Evolutionary conservation across 192 early-diverging fungal genomes (phyloP), one percentile per base, ranked within the genome.

Genomic region (Kickxella alabastrina): DNA sequence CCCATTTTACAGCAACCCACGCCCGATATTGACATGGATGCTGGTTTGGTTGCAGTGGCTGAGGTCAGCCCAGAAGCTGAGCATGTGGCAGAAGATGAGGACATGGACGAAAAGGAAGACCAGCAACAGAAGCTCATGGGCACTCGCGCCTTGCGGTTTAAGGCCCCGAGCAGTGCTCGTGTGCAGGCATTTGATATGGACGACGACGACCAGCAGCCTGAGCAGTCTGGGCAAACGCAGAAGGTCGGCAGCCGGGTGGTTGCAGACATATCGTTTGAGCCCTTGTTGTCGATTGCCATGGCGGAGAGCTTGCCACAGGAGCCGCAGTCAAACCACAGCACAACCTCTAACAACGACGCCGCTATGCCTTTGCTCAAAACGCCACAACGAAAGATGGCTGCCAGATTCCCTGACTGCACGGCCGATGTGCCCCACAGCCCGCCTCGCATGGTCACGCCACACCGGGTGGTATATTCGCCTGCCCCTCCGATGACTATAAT

Each of bases 401-500:
- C n/a, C n/a, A n/a, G n/a, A n/a, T n/a, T n/a, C n/a, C n/a, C n/a
- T n/a, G n/a, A n/a, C n/a, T n/a, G n/a, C n/a, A n/a, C n/a, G n/a
- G n/a, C n/a, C n/a, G n/a, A 41, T 38, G 59, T 38, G 15, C 50
- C 62, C 0, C 73, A 65, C 39, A 68, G 73, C 23, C 73, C 73
- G 9, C 35, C 41, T 12, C 61, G 73, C 12, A 44, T 68, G 10
- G 56, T 49, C 2, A 75, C 73, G n/a, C 73, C 73, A 3, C 73
- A 75, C 15, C 56, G 73, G 6, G 62, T 75, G 3, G 66, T 75
- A 1, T 75, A 67, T 25, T 75, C 73, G 49, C 73, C 73, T 1
- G 32, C 35, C 2, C 51, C 52, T 2, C 57, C 61, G n/a, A 52
- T 35, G 44, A 61, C 61, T 1, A 21, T 50, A 14, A 47, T 64